Percentiles rank a stretch among this genome's conserved stretches.
Conservation (phyloP, 2,329 filamentous ascomycete species). For the Pseudogymnoascus sp. region DNA sequence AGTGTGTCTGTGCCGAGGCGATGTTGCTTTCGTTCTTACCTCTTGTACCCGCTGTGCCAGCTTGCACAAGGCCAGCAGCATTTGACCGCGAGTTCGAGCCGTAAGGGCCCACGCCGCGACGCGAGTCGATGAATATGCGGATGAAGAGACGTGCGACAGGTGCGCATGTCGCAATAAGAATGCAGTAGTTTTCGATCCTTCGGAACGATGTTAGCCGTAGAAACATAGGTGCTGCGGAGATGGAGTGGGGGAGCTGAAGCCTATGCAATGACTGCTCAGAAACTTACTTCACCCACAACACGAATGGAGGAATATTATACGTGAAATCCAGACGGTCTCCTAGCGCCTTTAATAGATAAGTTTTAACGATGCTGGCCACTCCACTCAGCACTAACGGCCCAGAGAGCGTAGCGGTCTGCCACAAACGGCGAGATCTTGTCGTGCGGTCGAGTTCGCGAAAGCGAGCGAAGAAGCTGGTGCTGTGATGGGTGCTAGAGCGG, state of each 20-base stretch:
- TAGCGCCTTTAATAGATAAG: conserved; percentile 29
- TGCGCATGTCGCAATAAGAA: conserved; percentile 29
- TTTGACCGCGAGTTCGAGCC: background rate
- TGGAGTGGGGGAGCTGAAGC: background rate
- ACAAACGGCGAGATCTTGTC: conserved; percentile 27
- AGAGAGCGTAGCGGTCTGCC: conserved; percentile 29
- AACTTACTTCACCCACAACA: conserved; percentile 32
- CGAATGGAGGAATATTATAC: conserved; percentile 29
- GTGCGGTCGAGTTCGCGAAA: conserved; percentile 26
- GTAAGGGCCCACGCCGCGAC: conserved; percentile 13
- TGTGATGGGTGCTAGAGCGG: conserved; percentile 22
- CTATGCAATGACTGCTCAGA: background rate
- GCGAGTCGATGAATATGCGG: conserved; percentile 23
- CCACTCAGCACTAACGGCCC: conserved; percentile 30
- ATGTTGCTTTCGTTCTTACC: background rate
- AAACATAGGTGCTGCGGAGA: background rate
- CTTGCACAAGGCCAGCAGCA: background rate
- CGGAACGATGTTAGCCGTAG: background rate
- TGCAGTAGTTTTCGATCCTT: conserved; percentile 32
- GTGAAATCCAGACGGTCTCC: conserved; percentile 29
- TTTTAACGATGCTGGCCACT: conserved; percentile 30
- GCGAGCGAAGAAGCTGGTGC: conserved; percentile 21
- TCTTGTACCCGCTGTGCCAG: background rate
- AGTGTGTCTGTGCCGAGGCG: background rate
- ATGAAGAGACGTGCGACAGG: conserved; percentile 29